A percentile compares a stretch with the other conserved stretches of the same genome.
Evolutionary conservation across 2,329 filamentous ascomycete species (phyloP).

Genomic region (Ophiostoma novo-ulmi): DNA sequence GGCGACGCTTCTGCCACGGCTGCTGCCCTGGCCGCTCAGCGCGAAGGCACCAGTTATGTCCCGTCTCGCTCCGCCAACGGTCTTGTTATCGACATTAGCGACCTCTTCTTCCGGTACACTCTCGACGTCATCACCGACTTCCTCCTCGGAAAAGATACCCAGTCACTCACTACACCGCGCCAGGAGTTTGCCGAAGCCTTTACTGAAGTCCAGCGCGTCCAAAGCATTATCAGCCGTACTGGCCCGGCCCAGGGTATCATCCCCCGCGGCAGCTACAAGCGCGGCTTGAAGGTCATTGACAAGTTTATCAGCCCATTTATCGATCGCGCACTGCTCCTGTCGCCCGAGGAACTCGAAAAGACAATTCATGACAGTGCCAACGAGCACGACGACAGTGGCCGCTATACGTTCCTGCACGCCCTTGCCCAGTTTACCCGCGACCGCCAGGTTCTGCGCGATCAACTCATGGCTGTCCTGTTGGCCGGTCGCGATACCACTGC

Average conservation of each 20-base stretch:
- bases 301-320: constrained; percentile 74
- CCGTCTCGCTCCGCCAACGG: constrained; percentile 53
- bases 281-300: constrained; percentile 64
- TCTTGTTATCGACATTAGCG: constrained; percentile 61
- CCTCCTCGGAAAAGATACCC: constrained; percentile 70
- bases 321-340: constrained; percentile 63
- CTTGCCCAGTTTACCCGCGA: constrained; percentile 75
- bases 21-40: constrained; percentile 51
- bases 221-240: constrained; percentile 60
- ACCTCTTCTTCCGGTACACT: constrained; percentile 79
- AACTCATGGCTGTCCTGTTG: constrained; percentile 74
- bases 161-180: constrained; percentile 53
- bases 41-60: constrained; percentile 55
- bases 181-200: constrained; percentile 77
- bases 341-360: constrained; percentile 67
- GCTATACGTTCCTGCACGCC: constrained; percentile 80
- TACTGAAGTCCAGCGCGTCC: constrained; percentile 68
- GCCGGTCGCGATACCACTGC: constrained; percentile 87
- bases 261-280: constrained; percentile 60
- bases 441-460: constrained; percentile 69
- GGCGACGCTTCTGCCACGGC: constrained; percentile 54
- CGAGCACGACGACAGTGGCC: neutral
- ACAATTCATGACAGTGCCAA: constrained; percentile 59
- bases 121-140: constrained; percentile 85
- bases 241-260: constrained; percentile 59